Conservation (phyloP, 768 basidiomycete genomes). For the Ramaria sp. region DNA sequence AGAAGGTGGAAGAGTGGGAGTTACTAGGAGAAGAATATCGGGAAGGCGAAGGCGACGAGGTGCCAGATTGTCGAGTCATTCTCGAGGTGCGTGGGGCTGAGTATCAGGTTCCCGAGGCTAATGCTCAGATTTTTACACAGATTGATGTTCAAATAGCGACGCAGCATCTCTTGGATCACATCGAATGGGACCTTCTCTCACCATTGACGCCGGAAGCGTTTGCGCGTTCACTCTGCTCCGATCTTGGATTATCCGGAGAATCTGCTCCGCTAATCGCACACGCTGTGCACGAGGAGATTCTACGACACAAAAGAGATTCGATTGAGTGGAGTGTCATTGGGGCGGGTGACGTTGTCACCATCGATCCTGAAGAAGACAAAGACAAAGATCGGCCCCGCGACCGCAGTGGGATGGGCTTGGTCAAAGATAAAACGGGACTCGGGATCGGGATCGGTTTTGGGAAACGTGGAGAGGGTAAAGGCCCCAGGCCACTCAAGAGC, state of each 20-base stretch:
- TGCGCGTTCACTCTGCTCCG: constrained; percentile 64
- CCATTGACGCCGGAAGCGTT: constrained; percentile 84
- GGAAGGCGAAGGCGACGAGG: constrained; percentile 36
- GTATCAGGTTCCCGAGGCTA: background rate
- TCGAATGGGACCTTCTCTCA: constrained; percentile 98
- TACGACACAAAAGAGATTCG: constrained; percentile 91
- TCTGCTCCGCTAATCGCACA: constrained; percentile 83
- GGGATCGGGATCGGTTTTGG: constrained; percentile 55
- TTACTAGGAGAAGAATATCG: constrained; percentile 30
- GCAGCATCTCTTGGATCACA: constrained; percentile 85
- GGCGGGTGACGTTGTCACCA: constrained; percentile 24
- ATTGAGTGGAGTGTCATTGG: constrained; percentile 89
- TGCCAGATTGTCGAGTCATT: constrained; percentile 73
- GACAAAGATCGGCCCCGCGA: constrained; percentile 28
- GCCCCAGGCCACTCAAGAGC: constrained; percentile 71
- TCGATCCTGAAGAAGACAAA: constrained; percentile 12
- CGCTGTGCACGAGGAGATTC: constrained; percentile 89
- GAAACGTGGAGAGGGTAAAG: constrained; percentile 50
- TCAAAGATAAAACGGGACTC: constrained; percentile 77
- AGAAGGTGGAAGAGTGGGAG: constrained; percentile 36
- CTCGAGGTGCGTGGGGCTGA: constrained; percentile 44
- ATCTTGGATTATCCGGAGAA: constrained; percentile 83
- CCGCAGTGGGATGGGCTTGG: constrained; percentile 39
- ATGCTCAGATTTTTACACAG: constrained; percentile 29
- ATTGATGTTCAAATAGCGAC: constrained; percentile 96